Conservation (phyloP, 192 early-diverging fungal genomes). For the Coemansia javaensis region DNA sequence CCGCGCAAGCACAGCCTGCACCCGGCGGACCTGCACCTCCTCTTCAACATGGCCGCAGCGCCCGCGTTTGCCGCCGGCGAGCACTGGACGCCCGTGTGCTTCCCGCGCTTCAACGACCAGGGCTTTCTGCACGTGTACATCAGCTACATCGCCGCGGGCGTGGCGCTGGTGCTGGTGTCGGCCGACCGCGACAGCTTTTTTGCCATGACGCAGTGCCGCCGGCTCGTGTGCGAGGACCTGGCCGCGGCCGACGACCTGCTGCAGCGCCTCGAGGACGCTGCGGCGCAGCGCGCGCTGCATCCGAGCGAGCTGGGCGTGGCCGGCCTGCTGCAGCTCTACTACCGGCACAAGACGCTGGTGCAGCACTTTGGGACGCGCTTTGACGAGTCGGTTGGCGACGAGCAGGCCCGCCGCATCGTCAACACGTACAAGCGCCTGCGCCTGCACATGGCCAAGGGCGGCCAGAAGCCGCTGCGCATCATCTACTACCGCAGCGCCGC, state of each 20-base stretch:
- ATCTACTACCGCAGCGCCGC: conserved; percentile 18
- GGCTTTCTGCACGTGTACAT: conserved; percentile 88
- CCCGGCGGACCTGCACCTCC: conserved; percentile 73
- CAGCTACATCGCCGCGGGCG: conserved; percentile 67
- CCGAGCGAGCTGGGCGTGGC: conserved; percentile 34
- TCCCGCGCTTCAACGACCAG: conserved; percentile 83
- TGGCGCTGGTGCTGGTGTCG: conserved; percentile 70
- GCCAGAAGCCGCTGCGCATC: conserved; percentile 28
- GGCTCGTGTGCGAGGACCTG: conserved; percentile 52
- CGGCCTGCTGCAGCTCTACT: conserved; percentile 36
- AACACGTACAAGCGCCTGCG: conserved; percentile 57
- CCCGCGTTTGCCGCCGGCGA: conserved; percentile 74
- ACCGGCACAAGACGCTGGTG: conserved; percentile 35
- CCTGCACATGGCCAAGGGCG: conserved; percentile 30
- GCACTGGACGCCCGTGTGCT: conserved; percentile 90
- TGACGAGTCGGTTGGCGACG: conserved; percentile 17
- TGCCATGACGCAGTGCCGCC: conserved; percentile 66
- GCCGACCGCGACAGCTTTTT: conserved; percentile 82
- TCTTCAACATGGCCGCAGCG: conserved; percentile 80
- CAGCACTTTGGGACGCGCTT: conserved; percentile 45
- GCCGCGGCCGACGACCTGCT: conserved; percentile 31
- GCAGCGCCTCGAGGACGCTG: conserved; percentile 49
- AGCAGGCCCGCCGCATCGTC: conserved; percentile 42
- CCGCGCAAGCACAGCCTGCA: conserved; percentile 76
- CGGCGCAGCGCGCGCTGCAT: conserved; percentile 44